Evolutionary conservation across 2,329 filamentous ascomycete genomes (phyloP), one percentile per base, ranked within the genome.

Genomic region (Hymenoscyphus albidus): DNA sequence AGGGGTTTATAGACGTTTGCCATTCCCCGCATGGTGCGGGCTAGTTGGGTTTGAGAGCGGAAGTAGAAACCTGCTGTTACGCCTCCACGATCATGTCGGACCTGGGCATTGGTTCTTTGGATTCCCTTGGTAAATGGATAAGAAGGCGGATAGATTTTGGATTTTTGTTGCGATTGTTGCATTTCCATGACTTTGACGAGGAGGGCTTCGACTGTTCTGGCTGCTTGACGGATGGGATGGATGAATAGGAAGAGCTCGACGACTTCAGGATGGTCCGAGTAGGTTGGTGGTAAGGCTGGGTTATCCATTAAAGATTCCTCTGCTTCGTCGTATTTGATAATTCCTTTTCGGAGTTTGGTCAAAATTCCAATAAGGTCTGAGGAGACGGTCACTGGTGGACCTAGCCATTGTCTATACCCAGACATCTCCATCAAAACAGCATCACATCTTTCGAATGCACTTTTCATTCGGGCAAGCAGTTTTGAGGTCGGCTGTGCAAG

Each of bases 1-100:
- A 71, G 51, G 6, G 76, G 76, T 51, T 75, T 72, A 61, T 76
- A 78, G 2, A 72, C 67, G 61, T 71, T 76, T n/a, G 72, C 70
- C 66, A 77, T 71, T 27, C 73, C 74, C 61, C 70, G 71, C 74
- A 78, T 75, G 12, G 68, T 75, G 56, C 65, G 69, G 18, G 71
- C 70, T 18, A 76, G 65, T 62, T 73, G 68, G 9, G 65, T 68
- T 62, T 75, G 72, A 59, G 71, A 75, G 32, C 67, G 70, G 64
- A 79, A 79, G 68, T 78, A 80, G 64, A 76, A 78, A 39, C 82
- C 82, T 5, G 83, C 83, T 4, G 84, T 85, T 22, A 85, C 78
- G 31, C 84, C 83, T 18, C 85, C 84, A 65, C 84, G 78, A 70
- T 87, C 85, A 68, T 87, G 85, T 39, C 83, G 78, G 4, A 86